Conservation (phyloP, 2,329 filamentous ascomycete genomes). For the Aspergillus amoenus region DNA sequence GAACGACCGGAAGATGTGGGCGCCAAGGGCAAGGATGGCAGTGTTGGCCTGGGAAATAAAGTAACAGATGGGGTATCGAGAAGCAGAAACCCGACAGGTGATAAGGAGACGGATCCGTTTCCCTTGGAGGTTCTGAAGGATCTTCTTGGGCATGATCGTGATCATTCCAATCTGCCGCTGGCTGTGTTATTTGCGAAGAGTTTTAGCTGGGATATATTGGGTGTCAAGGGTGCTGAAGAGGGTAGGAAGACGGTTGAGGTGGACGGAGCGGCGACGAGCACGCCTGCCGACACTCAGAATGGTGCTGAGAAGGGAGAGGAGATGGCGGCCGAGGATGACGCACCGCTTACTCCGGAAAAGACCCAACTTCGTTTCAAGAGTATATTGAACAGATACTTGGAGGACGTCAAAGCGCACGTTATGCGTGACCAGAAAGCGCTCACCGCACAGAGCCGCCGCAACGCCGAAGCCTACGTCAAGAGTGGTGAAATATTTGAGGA, state of each 20-base stretch:
- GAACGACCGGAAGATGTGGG: constrained; percentile 62
- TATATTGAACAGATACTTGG: constrained; percentile 82
- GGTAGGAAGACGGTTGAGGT: constrained; percentile 82
- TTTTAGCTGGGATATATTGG: constrained; percentile 93
- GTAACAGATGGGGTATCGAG: constrained; percentile 60
- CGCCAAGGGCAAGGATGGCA: constrained; percentile 55
- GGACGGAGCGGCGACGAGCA: constrained; percentile 62
- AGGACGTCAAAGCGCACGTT: constrained; percentile 87
- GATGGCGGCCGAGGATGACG: constrained; percentile 58
- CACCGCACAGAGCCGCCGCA: constrained; percentile 81
- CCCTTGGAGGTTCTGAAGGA: constrained; percentile 98
- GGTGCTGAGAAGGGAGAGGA: constrained; percentile 48
- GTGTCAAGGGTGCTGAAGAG: constrained; percentile 70
- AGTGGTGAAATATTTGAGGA: constrained; percentile 98
- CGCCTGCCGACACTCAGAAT: constrained; percentile 49
- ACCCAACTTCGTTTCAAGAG: constrained; percentile 83
- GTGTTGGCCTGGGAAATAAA: constrained; percentile 42
- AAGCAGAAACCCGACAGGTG: constrained; percentile 56
- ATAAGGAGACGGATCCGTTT: constrained; percentile 80
- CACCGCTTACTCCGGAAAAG: constrained; percentile 72
- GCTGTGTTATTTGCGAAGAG: constrained; percentile 95
- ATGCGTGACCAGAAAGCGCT: constrained; percentile 90
- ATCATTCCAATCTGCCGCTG: constrained; percentile 85
- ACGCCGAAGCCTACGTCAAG: constrained; percentile 97
- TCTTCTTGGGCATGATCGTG: constrained; percentile 86